These are phyloP conservation scores for Rubus idaeus DNA, from an alignment of 306 rosid species.

Conservation along the genomic window DNA sequence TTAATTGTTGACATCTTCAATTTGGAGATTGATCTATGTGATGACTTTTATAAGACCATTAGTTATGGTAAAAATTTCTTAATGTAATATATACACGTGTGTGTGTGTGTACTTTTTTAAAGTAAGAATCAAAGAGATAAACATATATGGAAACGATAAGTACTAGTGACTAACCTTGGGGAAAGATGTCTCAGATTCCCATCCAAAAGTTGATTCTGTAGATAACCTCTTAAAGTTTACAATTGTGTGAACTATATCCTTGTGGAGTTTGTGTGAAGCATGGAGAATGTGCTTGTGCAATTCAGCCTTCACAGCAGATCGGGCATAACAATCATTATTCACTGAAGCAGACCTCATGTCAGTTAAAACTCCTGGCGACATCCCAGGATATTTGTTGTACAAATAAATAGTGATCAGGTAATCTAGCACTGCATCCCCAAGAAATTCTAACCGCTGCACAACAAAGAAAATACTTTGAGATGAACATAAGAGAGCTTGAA, in stretches of 20 bases:
- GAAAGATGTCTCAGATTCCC: slow-evolving; percentile 57
- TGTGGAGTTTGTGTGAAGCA: slow-evolving; percentile 49
- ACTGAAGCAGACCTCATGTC: slow-evolving; percentile 78
- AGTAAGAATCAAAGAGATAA: neutral
- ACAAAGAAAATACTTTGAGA: slow-evolving; percentile 18
- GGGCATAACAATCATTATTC: slow-evolving; percentile 70
- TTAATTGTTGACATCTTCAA: neutral
- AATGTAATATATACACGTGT: neutral
- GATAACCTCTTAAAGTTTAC: slow-evolving; percentile 28
- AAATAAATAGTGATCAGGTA: slow-evolving; percentile 58
- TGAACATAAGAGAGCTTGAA: neutral
- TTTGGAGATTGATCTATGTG: neutral
- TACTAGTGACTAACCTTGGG: slow-evolving; percentile 61
- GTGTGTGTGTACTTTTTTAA: no score
- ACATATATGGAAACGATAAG: neutral
- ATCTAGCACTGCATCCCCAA: slow-evolving; percentile 73
- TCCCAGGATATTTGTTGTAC: slow-evolving; percentile 52
- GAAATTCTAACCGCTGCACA: slow-evolving; percentile 73
- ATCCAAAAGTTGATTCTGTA: slow-evolving; percentile 56
- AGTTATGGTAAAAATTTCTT: neutral
- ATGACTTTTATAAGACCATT: neutral
- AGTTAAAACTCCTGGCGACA: slow-evolving; percentile 66
- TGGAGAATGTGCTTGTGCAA: slow-evolving; percentile 64
- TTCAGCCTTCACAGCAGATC: slow-evolving; percentile 50
- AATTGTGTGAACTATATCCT: slow-evolving; percentile 38